Conservation (phyloP, 2,329 filamentous ascomycete species). For the Neurospora sp. region DNA sequence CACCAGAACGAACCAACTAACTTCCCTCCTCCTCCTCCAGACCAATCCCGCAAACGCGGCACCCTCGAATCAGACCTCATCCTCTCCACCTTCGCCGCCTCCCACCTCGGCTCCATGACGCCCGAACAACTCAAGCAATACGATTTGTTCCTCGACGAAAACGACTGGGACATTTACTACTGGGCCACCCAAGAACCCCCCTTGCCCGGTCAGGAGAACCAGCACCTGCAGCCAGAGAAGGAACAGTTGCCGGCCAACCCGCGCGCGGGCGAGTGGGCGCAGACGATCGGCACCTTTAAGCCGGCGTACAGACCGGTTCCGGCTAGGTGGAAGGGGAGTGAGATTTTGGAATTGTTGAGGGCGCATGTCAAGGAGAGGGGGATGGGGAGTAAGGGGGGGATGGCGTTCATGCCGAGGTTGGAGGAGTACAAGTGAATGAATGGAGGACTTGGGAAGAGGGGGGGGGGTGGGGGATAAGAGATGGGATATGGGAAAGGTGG, state of each 20-base stretch:
- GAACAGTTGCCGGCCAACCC: conserved; percentile 13
- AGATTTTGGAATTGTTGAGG: conserved; percentile 67
- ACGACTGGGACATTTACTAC: conserved; percentile 99
- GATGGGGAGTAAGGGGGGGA: conserved; percentile 28
- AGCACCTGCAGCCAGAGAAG: conserved; percentile 17
- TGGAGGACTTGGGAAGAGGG: not conserved
- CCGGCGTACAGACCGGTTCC: conserved; percentile 90
- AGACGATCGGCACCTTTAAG: conserved; percentile 90
- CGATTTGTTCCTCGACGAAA: conserved; percentile 92
- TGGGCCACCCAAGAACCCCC: conserved; percentile 83
- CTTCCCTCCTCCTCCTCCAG: conserved; percentile 23
- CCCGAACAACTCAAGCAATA: conserved; percentile 68
- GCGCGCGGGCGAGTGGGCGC: conserved; percentile 77
- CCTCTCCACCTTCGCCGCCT: conserved; percentile 87
- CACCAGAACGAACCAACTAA: no score
- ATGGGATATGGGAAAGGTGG: conserved; percentile 2
- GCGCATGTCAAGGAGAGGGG: conserved; percentile 63
- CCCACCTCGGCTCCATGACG: conserved; percentile 66
- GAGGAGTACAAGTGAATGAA: conserved; percentile 9
- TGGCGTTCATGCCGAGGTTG: conserved; percentile 50
- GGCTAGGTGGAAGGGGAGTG: conserved; percentile 70
- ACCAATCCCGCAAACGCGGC: conserved; percentile 93
- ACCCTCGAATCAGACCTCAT: conserved; percentile 94
- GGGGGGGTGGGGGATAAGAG: not conserved
- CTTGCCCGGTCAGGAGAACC: conserved; percentile 19